Evolutionary conservation across 2,329 filamentous ascomycete species (phyloP).

Genomic region (Neonectria punicea): DNA sequence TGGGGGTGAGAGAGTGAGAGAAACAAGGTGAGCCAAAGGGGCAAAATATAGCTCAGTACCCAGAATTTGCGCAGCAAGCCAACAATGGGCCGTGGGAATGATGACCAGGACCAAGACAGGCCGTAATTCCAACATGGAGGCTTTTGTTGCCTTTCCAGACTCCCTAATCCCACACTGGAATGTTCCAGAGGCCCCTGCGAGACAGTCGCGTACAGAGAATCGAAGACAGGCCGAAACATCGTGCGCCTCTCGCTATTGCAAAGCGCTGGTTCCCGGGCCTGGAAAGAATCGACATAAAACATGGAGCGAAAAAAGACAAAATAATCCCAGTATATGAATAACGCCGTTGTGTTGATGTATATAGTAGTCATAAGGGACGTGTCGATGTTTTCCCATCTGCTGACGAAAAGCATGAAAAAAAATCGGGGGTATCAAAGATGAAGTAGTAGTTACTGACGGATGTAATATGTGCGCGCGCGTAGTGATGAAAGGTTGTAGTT

Average conservation of each 20-base stretch:
- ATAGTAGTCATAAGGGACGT: constrained; percentile 45
- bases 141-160: constrained; percentile 26
- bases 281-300: constrained; percentile 32
- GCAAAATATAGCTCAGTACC: constrained; percentile 2
- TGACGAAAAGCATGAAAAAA: constrained; percentile 40
- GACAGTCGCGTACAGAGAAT: constrained; percentile 17
- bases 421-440: constrained; percentile 52
- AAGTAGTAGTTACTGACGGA: constrained; percentile 47
- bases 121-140: constrained; percentile 26
- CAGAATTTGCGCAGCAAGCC: constrained; percentile 11
- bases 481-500: constrained; percentile 25
- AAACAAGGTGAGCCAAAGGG: constrained; percentile 4
- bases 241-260: constrained; percentile 26
- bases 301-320: constrained; percentile 36
- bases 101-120: constrained; percentile 18
- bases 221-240: constrained; percentile 10
- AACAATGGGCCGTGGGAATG: constrained; percentile 4
- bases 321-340: constrained; percentile 39
- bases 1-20: constrained; percentile 5
- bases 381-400: constrained; percentile 42
- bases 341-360: constrained; percentile 45
- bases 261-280: constrained; percentile 26
- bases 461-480: constrained; percentile 43
- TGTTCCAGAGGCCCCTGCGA: constrained; percentile 21
- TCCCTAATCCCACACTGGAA: constrained; percentile 13